Evolutionary conservation across 257 asterid genomes (phyloP).

Genomic region (Solanum infundibuliforme): DNA sequence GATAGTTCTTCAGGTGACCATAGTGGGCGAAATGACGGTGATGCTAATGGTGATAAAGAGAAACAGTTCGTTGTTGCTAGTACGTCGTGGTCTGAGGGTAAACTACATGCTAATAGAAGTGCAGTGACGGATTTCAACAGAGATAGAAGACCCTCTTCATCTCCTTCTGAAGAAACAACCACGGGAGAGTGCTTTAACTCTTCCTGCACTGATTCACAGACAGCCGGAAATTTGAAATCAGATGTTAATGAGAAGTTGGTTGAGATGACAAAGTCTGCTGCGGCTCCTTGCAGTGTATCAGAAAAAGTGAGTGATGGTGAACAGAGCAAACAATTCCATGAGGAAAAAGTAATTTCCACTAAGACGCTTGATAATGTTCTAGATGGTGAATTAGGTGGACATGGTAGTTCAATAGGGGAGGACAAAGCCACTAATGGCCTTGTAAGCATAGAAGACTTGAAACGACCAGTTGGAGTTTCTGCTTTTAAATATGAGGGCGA

Average conservation of each 20-base stretch:
- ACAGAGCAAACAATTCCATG: slow-evolving; percentile 1
- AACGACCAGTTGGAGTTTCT: slow-evolving; percentile 2
- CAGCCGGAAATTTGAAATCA: slow-evolving; percentile 9
- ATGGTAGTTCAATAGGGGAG: not conserved
- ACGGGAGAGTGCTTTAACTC: slow-evolving; percentile 9
- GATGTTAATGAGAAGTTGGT: slow-evolving; percentile 9
- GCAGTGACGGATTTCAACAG: not conserved
- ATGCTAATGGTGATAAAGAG: slow-evolving; percentile 21
- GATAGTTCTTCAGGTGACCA: not conserved
- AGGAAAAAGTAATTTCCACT: slow-evolving; percentile 6
- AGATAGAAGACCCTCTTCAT: slow-evolving; percentile 4
- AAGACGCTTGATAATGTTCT: slow-evolving; percentile 6
- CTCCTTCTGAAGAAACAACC: not conserved
- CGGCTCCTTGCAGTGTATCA: not conserved
- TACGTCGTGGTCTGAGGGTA: slow-evolving; percentile 2
- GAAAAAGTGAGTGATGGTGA: slow-evolving; percentile 20
- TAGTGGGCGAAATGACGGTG: not conserved
- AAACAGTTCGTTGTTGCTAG: slow-evolving; percentile 10
- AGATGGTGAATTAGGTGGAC: not conserved
- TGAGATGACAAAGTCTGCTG: slow-evolving; percentile 3
- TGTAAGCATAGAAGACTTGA: slow-evolving; percentile 1
- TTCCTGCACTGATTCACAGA: slow-evolving; percentile 5
- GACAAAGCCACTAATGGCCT: not conserved
- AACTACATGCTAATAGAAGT: not conserved
- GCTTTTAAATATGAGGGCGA: slow-evolving; percentile 3